These are phyloP conservation scores for Naganishia antarctica DNA, from an alignment of 768 basidiomycete species.

Conservation along the genomic window DNA sequence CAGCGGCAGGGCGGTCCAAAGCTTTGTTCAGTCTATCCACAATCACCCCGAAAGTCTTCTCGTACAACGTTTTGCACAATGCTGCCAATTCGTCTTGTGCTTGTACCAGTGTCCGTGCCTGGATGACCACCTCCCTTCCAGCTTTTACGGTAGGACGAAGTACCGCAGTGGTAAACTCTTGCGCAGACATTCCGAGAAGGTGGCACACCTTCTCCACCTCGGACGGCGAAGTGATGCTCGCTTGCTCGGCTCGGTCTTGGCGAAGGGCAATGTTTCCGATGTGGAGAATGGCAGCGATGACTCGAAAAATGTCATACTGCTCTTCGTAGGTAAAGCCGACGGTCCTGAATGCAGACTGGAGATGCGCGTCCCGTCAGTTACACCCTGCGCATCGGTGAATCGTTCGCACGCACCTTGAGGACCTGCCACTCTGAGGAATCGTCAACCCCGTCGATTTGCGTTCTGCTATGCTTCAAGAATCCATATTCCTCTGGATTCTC, in stretches of 20 bases:
- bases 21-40: conserved; percentile 94
- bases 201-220: conserved; percentile 65
- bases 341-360: conserved; percentile 71
- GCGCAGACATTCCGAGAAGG: conserved; percentile 77
- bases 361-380: background rate
- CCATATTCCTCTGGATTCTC: conserved; percentile 76
- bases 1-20: conserved; percentile 76
- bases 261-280: conserved; percentile 87
- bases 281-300: conserved; percentile 88
- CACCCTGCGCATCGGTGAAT: background rate
- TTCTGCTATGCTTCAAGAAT: conserved; percentile 80
- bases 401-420: conserved; percentile 58
- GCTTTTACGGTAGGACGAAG: conserved; percentile 85
- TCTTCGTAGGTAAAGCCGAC: conserved; percentile 82
- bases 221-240: conserved; percentile 58
- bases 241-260: conserved; percentile 75
- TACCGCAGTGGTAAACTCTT: conserved; percentile 82
- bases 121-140: conserved; percentile 93
- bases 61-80: conserved; percentile 90
- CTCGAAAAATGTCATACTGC: conserved; percentile 87
- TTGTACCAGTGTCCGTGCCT: conserved; percentile 83
- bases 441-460: conserved; percentile 91
- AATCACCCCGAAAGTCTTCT: conserved; percentile 88
- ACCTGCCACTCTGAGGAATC: conserved; percentile 81
- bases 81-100: conserved; percentile 86